Base-by-base conservation (phyloP, 805 yeast species). In the Vanderwaltozyma polyspora region DNA sequence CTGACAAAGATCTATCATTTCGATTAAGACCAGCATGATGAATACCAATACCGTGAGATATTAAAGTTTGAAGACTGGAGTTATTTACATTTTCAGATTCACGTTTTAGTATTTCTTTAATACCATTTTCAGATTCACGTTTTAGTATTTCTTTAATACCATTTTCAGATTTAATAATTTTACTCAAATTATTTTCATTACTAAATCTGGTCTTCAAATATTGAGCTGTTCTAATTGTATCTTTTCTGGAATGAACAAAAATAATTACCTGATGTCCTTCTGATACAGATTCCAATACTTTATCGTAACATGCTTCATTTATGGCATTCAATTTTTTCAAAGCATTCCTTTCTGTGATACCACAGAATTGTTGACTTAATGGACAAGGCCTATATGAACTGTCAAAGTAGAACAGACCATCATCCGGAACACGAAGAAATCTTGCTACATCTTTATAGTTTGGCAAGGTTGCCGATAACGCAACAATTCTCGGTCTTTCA, bases 241-340 rank as follows among this genome's bases (percentile, higher is more conserved):
- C 97, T 49, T 85, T 87, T 46, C 97, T 67, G 0, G 95, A 86
- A 52, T 91, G 97, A 6, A 89, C 97, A 57, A 89, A 89, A 1
- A 89, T 72, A 39, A 89, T 84, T 3, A 83, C 72, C 55, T 89
- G 97, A 45, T 81, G 79, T 22, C 74, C 73, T 4, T 75, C 74
- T 2, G 66, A 65, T 12, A 70, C 56, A 35, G 74, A 67, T 40
- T 85, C 91, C 21, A 72, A 45, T 4, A 85, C 71, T 45, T 79
- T 80, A 32, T 85, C 95, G 51, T 74, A 81, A 48, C 96, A 86
- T 0, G 89, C 93, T 36, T 83, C 91, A 54, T 87, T 83, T 81
- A 85, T 81, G 1, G 94, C 93, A 32, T 72, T 75, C 23, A 78
- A 59, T 36, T 77, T 76, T 52, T 84, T 83, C 44, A 86, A 64